Evolutionary conservation across 805 yeast species (phyloP).

Genomic region (Ogataea zsoltii): DNA sequence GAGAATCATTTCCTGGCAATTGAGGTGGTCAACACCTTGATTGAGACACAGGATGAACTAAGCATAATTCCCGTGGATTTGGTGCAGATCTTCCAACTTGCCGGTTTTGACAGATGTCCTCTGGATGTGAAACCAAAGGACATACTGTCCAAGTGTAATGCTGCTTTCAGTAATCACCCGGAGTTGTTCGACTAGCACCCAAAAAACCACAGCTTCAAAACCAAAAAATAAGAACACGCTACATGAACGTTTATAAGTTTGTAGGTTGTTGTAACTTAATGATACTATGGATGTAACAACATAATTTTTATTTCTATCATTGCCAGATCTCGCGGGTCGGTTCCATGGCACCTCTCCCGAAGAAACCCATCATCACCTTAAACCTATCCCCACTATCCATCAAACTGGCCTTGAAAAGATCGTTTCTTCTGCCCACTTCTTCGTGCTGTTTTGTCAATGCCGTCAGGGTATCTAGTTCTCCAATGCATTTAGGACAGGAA

Average conservation of each 20-base stretch:
- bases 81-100: constrained; percentile 46
- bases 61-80: constrained; percentile 74
- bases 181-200: constrained; percentile 11
- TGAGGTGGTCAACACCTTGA: constrained; percentile 83
- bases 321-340: constrained; percentile 24
- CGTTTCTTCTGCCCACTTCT: constrained; percentile 60
- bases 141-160: constrained; percentile 36
- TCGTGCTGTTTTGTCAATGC: constrained; percentile 60
- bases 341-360: constrained; percentile 87
- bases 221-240: not conserved
- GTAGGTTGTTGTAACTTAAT: constrained; percentile 3
- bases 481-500: constrained; percentile 72
- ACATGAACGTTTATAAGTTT: not conserved
- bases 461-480: constrained; percentile 66
- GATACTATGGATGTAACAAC: constrained; percentile 1
- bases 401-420: constrained; percentile 60
- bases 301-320: constrained; percentile 2
- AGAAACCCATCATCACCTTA: constrained; percentile 73
- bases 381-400: constrained; percentile 60
- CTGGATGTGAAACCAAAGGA: constrained; percentile 39
- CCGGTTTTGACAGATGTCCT: constrained; percentile 38
- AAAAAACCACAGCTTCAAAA: not conserved
- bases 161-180: constrained; percentile 31
- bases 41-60: constrained; percentile 77
- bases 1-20: constrained; percentile 86